These are phyloP conservation scores for Clavispora santaluciae DNA, from an alignment of 805 yeast species.

Conservation along the genomic window DNA sequence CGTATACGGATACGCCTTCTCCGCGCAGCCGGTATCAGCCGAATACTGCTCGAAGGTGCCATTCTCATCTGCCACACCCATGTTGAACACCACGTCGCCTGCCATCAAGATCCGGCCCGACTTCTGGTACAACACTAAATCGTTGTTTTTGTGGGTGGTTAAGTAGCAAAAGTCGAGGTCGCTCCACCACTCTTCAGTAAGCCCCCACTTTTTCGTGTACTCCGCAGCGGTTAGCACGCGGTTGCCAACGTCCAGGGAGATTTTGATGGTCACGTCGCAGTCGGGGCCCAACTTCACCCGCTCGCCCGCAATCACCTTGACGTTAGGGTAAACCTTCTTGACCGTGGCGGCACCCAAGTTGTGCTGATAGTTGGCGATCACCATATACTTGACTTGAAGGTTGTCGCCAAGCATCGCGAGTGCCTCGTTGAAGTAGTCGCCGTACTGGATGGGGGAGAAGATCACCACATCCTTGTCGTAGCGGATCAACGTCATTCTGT, in stretches of 20 bases:
- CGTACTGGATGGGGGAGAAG: constrained; percentile 14
- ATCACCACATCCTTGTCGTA: constrained; percentile 4
- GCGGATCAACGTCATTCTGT: constrained; percentile 5
- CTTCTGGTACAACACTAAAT: constrained; percentile 12
- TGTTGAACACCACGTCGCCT: constrained; percentile 12
- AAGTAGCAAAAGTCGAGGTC: constrained; percentile 11
- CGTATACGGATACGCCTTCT: constrained; percentile 9
- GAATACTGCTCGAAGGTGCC: constrained; percentile 13
- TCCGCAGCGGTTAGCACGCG: constrained; percentile 3
- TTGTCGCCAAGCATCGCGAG: constrained; percentile 8
- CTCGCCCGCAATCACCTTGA: constrained; percentile 10
- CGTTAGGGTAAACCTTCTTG: constrained; percentile 11
- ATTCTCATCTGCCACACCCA: constrained; percentile 6
- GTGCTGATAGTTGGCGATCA: constrained; percentile 14
- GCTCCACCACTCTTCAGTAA: constrained; percentile 5
- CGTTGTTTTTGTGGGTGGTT: constrained; percentile 8
- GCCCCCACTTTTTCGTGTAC: constrained; percentile 2
- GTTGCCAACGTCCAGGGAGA: constrained; percentile 5
- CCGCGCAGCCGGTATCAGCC: constrained; percentile 10
- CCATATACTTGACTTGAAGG: constrained; percentile 9
- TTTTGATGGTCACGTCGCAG: constrained; percentile 2
- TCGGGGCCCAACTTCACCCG: constrained; percentile 1
- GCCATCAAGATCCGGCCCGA: constrained; percentile 8
- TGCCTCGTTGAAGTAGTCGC: constrained; percentile 9
- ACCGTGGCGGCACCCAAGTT: constrained; percentile 7